phyloP scores from a whole-genome alignment of 1,139 yeast genomes.

The Entelexis sorbosivorans region DNA sequence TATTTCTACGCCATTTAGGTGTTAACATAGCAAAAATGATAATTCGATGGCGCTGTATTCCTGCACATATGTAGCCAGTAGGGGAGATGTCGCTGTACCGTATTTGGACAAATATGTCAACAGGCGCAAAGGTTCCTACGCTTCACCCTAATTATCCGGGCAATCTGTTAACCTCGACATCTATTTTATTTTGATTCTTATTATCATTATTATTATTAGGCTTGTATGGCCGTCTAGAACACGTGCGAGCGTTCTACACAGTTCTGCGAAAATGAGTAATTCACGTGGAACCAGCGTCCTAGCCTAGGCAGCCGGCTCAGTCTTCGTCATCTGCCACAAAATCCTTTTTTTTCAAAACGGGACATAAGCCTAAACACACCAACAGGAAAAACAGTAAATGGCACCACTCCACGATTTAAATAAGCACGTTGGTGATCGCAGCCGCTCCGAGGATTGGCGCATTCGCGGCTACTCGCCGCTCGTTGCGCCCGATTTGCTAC shows the following conservation, averaged over 20 bases:
- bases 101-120: too few species aligned
- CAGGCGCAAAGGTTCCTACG: too few species aligned
- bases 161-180: too few species aligned
- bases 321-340: constrained; percentile 6
- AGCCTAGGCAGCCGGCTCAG: neutral
- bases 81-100: too few species aligned
- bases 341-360: neutral
- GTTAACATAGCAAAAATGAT: too few species aligned
- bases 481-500: constrained; percentile 87
- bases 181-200: too few species aligned
- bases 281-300: neutral
- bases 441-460: constrained; percentile 76
- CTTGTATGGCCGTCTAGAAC: neutral
- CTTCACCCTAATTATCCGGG: too few species aligned
- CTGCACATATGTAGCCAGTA: too few species aligned
- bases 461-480: constrained; percentile 89
- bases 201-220: too few species aligned
- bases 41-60: too few species aligned
- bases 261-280: neutral
- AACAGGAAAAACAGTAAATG: constrained; percentile 9
- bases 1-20: too few species aligned
- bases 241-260: neutral
- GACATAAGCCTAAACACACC: neutral
- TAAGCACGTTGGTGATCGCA: constrained; percentile 67
- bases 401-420: constrained; percentile 32